These are phyloP conservation scores for Paramyrothecium sp. DNA, from an alignment of 2,329 filamentous ascomycete genomes.

Conservation along the genomic window DNA sequence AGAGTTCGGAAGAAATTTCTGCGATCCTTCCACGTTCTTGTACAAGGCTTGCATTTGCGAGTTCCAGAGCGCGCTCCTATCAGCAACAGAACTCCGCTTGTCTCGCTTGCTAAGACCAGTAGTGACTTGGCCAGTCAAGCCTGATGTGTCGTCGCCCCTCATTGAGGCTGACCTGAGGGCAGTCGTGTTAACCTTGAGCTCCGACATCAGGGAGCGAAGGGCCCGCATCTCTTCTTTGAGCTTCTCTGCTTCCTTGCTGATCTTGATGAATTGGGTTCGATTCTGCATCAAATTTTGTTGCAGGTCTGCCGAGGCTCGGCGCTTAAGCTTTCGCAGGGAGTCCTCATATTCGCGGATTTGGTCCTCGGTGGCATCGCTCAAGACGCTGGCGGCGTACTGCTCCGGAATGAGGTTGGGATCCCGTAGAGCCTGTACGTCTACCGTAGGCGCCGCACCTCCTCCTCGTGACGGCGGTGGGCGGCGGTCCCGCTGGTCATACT, in stretches of 20 bases:
- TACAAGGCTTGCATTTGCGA: constrained; percentile 75
- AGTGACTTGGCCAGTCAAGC: constrained; percentile 49
- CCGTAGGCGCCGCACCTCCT: constrained; percentile 56
- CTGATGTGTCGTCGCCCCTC: constrained; percentile 45
- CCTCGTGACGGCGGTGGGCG: constrained; percentile 54
- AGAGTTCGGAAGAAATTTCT: constrained; percentile 91
- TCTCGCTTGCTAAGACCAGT: constrained; percentile 64
- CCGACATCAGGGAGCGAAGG: constrained; percentile 85
- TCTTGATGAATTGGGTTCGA: constrained; percentile 97
- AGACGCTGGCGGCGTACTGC: constrained; percentile 70
- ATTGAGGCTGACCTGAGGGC: constrained; percentile 61
- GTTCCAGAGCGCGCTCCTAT: constrained; percentile 66
- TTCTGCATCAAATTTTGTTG: constrained; percentile 98
- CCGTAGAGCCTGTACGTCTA: constrained; percentile 76
- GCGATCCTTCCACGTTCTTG: constrained; percentile 96
- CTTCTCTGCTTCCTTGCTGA: constrained; percentile 98
- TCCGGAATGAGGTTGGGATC: constrained; percentile 80
- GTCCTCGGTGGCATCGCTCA: constrained; percentile 83
- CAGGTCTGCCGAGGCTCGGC: constrained; percentile 75
- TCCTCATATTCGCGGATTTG: constrained; percentile 82
- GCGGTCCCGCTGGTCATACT: constrained; percentile 52
- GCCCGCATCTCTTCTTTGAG: constrained; percentile 94
- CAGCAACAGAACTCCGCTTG: constrained; percentile 85
- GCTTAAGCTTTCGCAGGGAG: constrained; percentile 73
- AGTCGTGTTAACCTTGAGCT: constrained; percentile 77